Percentiles rank a stretch among this genome's conserved stretches.
These are phyloP conservation scores for Stagonosporopsis tanaceti DNA, from an alignment of 2,329 filamentous ascomycete genomes.

Conservation along the genomic window DNA sequence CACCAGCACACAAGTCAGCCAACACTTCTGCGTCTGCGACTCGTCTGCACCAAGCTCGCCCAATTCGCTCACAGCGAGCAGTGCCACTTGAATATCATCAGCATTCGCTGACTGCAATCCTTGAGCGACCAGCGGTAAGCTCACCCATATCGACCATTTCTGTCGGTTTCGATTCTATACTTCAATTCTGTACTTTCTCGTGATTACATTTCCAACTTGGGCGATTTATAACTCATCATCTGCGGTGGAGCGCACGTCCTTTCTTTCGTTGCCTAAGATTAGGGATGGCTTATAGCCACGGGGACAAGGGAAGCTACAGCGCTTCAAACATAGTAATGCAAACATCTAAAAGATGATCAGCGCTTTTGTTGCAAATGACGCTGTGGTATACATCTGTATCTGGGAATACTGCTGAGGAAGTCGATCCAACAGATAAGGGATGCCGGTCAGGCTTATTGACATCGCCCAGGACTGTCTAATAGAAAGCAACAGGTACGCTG, in stretches of 20 bases:
- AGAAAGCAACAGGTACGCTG: background rate
- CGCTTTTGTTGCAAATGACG: background rate
- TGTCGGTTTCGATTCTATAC: background rate
- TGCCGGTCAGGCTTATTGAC: background rate
- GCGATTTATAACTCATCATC: background rate
- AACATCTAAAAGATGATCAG: background rate
- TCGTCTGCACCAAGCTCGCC: background rate
- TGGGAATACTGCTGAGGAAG: background rate
- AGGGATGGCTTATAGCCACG: slow-evolving; percentile 14
- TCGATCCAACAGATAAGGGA: background rate
- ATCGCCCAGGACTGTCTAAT: background rate
- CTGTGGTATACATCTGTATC: background rate
- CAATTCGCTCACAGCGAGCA: background rate
- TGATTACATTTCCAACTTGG: slow-evolving; percentile 1
- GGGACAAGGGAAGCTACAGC: background rate
- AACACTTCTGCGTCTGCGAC: background rate
- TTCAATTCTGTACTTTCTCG: slow-evolving; percentile 9
- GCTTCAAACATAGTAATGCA: slow-evolving; percentile 18
- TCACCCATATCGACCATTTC: background rate
- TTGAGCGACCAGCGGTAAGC: background rate
- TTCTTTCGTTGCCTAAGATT: slow-evolving; percentile 14
- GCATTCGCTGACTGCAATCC: background rate
- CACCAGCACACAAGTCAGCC: background rate
- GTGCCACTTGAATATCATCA: background rate
- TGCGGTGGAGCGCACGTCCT: background rate